These are phyloP conservation scores for Hypoxylon sp. DNA, from an alignment of 2,329 filamentous ascomycete genomes.

Conservation along the genomic window DNA sequence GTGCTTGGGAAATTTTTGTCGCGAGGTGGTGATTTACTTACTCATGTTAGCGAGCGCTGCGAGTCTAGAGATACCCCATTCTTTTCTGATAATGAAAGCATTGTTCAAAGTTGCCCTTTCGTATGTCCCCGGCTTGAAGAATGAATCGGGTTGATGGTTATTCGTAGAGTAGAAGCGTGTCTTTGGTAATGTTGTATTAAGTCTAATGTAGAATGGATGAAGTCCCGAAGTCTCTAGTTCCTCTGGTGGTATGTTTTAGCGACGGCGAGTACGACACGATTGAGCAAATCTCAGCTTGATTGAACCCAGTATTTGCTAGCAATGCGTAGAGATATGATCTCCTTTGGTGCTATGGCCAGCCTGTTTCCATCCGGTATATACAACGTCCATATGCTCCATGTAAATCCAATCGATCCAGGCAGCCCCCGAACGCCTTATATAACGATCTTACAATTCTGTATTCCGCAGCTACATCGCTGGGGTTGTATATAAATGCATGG, in stretches of 20 bases:
- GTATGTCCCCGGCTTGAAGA: background rate
- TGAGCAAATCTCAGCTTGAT: background rate
- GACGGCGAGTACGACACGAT: no score
- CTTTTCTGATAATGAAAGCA: constrained; percentile 40
- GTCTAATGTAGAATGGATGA: no score
- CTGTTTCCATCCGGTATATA: constrained; percentile 22
- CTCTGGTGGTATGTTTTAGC: no score
- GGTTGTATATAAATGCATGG: constrained; percentile 5
- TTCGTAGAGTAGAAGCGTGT: background rate
- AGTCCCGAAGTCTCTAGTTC: no score
- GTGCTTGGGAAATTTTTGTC: constrained; percentile 36
- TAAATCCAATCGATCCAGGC: background rate
- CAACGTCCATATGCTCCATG: constrained; percentile 14
- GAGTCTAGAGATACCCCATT: constrained; percentile 45
- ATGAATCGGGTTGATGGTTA: background rate
- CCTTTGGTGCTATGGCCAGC: constrained; percentile 12
- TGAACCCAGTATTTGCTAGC: constrained; percentile 11
- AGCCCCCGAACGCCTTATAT: constrained; percentile 17
- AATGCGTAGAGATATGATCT: constrained; percentile 13
- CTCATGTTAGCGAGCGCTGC: constrained; percentile 35
- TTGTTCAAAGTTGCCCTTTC: constrained; percentile 18
- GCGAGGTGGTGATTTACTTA: constrained; percentile 29
- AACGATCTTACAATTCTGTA: constrained; percentile 9
- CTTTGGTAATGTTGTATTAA: background rate
- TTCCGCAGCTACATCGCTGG: background rate